These are phyloP conservation scores for Nephelium lappaceum DNA, from an alignment of 345 rosid genomes.

Conservation along the genomic window DNA sequence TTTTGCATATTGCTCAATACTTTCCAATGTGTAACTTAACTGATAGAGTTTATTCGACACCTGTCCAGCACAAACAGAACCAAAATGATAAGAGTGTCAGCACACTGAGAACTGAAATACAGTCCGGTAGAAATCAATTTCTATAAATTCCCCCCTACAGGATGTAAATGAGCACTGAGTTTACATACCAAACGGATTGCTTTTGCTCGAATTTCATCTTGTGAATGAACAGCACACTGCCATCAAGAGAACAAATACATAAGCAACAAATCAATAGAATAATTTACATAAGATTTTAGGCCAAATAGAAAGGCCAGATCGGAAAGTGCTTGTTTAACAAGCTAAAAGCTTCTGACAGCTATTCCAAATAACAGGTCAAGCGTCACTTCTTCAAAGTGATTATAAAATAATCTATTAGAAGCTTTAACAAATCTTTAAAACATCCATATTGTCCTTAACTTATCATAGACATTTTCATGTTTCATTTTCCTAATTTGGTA, in stretches of 20 bases:
- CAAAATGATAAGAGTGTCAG: conserved; percentile 9
- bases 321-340: background rate
- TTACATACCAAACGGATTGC: conserved; percentile 87
- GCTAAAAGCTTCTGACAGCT: background rate
- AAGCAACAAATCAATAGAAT: conserved; percentile 25
- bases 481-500: background rate
- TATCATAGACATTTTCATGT: background rate
- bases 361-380: background rate
- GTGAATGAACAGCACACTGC: conserved; percentile 94
- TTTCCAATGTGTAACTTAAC: conserved; percentile 65
- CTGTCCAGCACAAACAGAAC: conserved; percentile 44
- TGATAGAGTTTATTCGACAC: conserved; percentile 96
- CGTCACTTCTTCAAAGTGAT: background rate
- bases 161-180: conserved; percentile 4
- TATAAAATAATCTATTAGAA: background rate
- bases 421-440: background rate
- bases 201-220: conserved; percentile 89
- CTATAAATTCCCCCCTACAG: background rate
- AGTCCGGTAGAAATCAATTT: background rate
- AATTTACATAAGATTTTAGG: background rate
- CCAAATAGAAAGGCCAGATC: background rate
- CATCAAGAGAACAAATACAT: conserved; percentile 32
- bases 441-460: background rate
- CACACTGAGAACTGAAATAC: conserved; percentile 13
- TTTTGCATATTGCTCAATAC: conserved; percentile 86